Percentiles rank a stretch among this genome's conserved stretches.
Conservation (phyloP, 495 filamentous ascomycete species). For the Mytilinidion resinicola region DNA sequence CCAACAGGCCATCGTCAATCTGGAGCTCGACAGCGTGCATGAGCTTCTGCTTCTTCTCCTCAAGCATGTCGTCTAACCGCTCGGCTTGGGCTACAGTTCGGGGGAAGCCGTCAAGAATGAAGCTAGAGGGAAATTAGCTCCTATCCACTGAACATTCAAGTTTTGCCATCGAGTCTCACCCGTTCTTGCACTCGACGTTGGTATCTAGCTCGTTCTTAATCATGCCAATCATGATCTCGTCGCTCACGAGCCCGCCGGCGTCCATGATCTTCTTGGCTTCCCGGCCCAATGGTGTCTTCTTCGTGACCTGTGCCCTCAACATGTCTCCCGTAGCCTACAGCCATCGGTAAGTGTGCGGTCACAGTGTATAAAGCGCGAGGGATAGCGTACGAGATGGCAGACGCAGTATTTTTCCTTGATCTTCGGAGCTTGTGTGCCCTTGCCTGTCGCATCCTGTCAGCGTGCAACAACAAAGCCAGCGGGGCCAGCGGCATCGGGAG, state of each 20-base stretch:
- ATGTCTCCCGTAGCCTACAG: slow-evolving; percentile 93
- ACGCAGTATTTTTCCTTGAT: slow-evolving; percentile 96
- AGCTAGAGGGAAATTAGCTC: slow-evolving; percentile 48
- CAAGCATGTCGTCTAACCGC: slow-evolving; percentile 87
- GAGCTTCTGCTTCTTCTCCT: slow-evolving; percentile 63
- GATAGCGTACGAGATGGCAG: slow-evolving; percentile 80
- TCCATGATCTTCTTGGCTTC: slow-evolving; percentile 99
- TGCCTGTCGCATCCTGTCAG: slow-evolving; percentile 54
- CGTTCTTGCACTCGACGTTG: slow-evolving; percentile 93
- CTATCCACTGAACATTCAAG: neutral
- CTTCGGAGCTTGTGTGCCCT: slow-evolving; percentile 96
- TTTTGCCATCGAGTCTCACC: slow-evolving; percentile 47
- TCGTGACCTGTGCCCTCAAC: slow-evolving; percentile 96
- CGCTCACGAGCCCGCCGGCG: slow-evolving; percentile 90
- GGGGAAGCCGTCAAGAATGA: slow-evolving; percentile 98
- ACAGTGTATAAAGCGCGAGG: slow-evolving; percentile 4
- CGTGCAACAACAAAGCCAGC: slow-evolving; percentile 5
- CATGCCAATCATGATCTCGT: slow-evolving; percentile 99
- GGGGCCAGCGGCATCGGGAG: neutral
- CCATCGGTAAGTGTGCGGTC: slow-evolving; percentile 13
- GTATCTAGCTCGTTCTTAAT: slow-evolving; percentile 93
- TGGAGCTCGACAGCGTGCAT: slow-evolving; percentile 93
- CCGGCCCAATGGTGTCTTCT: slow-evolving; percentile 89
- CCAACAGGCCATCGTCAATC: slow-evolving; percentile 89
- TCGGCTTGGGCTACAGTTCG: slow-evolving; percentile 93